Conservation (phyloP, 2,329 filamentous ascomycete genomes). For the Fusarium chaquense region DNA sequence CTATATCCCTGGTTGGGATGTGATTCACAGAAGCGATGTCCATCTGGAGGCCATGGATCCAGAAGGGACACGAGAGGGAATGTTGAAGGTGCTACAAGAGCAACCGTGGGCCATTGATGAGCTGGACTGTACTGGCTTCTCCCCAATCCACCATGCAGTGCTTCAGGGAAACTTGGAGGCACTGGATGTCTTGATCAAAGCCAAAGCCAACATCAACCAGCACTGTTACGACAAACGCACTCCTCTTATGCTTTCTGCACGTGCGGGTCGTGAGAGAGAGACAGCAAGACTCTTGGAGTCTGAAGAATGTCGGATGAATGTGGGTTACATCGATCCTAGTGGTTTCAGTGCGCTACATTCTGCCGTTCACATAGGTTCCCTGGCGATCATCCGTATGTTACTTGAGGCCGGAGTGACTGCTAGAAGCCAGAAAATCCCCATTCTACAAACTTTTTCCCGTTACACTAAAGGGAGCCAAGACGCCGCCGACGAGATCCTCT, state of each 20-base stretch:
- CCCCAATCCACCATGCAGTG: not conserved
- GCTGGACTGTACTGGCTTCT: fast-evolving
- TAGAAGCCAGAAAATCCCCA: fast-evolving
- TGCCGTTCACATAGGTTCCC: fast-evolving
- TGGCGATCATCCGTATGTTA: constrained; percentile 3
- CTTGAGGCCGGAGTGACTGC: constrained; percentile 20
- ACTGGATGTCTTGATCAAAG: constrained; percentile 1
- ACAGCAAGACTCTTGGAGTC: not conserved
- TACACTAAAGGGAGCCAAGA: fast-evolving
- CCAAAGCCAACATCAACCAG: constrained; percentile 7
- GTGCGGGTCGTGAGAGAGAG: fast-evolving
- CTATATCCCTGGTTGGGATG: not conserved
- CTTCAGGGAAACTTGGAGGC: fast-evolving
- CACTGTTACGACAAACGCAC: fast-evolving
- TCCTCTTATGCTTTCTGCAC: not conserved
- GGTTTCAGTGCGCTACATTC: not conserved
- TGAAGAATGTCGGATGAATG: not conserved
- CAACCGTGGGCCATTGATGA: constrained; percentile 18
- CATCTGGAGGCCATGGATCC: not conserved
- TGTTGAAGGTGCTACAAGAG: not conserved
- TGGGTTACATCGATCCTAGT: fast-evolving
- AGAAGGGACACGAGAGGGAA: fast-evolving
- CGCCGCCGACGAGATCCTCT: fast-evolving
- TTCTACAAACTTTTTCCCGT: not conserved
- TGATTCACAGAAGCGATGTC: fast-evolving